Conservation (phyloP, 805 yeast genomes). For the Ogataea salicorniae region DNA sequence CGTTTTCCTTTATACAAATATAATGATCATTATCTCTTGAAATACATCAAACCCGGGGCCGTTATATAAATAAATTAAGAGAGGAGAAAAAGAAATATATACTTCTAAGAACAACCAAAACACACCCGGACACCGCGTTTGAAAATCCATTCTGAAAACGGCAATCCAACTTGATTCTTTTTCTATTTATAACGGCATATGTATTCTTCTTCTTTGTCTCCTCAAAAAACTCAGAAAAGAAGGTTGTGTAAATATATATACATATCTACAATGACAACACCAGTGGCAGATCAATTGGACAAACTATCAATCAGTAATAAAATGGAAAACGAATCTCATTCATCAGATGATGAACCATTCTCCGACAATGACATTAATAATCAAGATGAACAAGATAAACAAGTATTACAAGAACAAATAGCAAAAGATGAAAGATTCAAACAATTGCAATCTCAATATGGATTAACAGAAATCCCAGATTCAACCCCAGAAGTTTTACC, state of each 20-base stretch:
- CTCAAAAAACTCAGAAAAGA: too few species aligned
- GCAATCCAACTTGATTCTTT: too few species aligned
- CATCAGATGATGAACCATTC: constrained; percentile 6
- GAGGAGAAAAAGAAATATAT: too few species aligned
- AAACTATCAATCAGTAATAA: neutral
- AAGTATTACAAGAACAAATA: neutral
- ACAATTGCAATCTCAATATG: constrained; percentile 23
- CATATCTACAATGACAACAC: neutral
- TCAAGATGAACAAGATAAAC: constrained; percentile 12
- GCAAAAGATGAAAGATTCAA: constrained; percentile 9
- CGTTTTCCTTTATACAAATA: neutral
- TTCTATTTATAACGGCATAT: too few species aligned
- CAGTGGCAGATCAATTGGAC: neutral
- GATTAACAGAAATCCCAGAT: constrained; percentile 34
- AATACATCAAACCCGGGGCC: too few species aligned
- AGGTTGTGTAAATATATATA: too few species aligned
- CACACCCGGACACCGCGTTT: too few species aligned
- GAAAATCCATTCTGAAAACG: too few species aligned
- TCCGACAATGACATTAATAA: constrained; percentile 11
- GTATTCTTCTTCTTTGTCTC: too few species aligned
- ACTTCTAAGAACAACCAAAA: too few species aligned
- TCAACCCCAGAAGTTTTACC: constrained; percentile 49
- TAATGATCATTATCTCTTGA: neutral
- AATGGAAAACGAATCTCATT: neutral
- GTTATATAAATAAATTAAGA: too few species aligned